These are phyloP conservation scores for Vanrija pseudolonga DNA, from an alignment of 1,284 basidiomycete species.

Conservation along the genomic window DNA sequence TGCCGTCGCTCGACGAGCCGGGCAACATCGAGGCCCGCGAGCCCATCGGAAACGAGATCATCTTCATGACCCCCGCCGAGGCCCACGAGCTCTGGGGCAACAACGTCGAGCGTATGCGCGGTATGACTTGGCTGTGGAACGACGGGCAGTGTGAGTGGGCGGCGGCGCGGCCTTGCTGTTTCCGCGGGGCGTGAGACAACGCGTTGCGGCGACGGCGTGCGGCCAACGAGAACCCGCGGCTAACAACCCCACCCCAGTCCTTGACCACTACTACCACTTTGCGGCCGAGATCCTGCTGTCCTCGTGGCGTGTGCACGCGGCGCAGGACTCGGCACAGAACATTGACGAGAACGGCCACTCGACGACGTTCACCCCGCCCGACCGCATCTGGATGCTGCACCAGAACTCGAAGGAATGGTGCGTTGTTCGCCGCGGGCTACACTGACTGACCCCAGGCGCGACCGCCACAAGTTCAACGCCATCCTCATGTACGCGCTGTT, in stretches of 20 bases:
- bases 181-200: neutral
- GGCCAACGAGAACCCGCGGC: neutral
- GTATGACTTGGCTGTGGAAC: constrained; percentile 58
- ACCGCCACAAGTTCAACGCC: constrained; percentile 46
- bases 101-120: constrained; percentile 63
- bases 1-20: constrained; percentile 58
- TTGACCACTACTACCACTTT: constrained; percentile 77
- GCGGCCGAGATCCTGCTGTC: constrained; percentile 72
- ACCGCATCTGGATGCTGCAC: constrained; percentile 46
- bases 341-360: constrained; percentile 39
- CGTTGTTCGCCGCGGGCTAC: constrained; percentile 2
- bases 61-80: constrained; percentile 58
- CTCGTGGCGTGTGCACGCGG: constrained; percentile 65
- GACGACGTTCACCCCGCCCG: constrained; percentile 30
- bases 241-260: constrained; percentile 49
- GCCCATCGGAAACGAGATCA: constrained; percentile 58
- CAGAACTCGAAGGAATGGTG: constrained; percentile 40
- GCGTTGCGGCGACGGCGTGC: neutral
- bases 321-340: constrained; percentile 30
- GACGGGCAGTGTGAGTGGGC: constrained; percentile 47
- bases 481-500: constrained; percentile 44
- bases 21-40: constrained; percentile 64
- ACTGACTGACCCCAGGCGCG: constrained; percentile 33
- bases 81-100: constrained; percentile 63
- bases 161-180: neutral